Evolutionary conservation across 345 rosid genomes (phyloP).

Genomic region (Salix exigua): DNA sequence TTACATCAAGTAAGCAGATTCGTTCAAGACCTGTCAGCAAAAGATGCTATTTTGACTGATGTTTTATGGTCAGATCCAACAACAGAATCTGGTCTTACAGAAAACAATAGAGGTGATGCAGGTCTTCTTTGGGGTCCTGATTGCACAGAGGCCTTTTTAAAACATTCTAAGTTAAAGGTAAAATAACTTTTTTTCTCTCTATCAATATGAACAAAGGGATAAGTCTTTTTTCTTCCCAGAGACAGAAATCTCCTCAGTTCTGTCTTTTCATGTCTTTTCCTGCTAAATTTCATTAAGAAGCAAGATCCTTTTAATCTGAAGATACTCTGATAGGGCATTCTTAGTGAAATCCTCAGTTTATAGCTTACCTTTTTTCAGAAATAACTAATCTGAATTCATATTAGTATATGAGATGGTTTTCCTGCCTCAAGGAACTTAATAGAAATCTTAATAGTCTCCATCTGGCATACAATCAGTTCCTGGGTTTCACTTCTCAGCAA

Average conservation of each 20-base stretch:
- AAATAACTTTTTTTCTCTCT: neutral
- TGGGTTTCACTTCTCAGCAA: too few species aligned
- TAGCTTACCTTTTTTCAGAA: too few species aligned
- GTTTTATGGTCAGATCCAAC: slow-evolving; percentile 45
- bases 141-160: slow-evolving; percentile 36
- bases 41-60: slow-evolving; percentile 32
- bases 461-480: too few species aligned
- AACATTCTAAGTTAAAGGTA: slow-evolving; percentile 38
- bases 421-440: too few species aligned
- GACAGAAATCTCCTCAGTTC: neutral
- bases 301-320: too few species aligned
- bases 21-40: slow-evolving; percentile 27
- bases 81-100: slow-evolving; percentile 32
- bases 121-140: slow-evolving; percentile 50
- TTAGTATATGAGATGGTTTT: too few species aligned
- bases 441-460: too few species aligned
- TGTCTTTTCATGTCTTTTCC: too few species aligned
- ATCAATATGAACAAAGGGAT: neutral
- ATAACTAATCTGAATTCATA: too few species aligned
- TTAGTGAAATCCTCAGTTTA: too few species aligned
- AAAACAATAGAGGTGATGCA: slow-evolving; percentile 23
- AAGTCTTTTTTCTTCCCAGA: neutral
- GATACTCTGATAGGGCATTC: too few species aligned
- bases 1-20: slow-evolving; percentile 35
- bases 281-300: too few species aligned